Evolutionary conservation across 2,329 filamentous ascomycete genomes (phyloP), one percentile per base, ranked within the genome.

Genomic region (Furcasterigmium sp.): DNA sequence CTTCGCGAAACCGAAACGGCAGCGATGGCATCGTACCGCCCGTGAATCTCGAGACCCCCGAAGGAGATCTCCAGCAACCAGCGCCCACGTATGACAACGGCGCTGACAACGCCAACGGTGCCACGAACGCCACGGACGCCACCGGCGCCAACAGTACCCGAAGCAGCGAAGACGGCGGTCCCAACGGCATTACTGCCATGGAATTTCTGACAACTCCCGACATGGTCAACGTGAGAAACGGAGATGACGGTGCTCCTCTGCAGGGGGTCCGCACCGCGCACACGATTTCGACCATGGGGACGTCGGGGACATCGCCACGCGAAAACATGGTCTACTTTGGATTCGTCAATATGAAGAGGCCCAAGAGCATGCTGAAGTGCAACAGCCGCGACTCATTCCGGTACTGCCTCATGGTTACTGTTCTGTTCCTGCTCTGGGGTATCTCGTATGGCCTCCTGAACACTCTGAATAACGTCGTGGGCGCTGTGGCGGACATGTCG

Each of bases 371-470:
- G 70, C 76, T 88, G 8, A 70, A 79, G 18, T 78, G 80, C 44
- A 80, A 76, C 2, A 72, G 72, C 2, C 59, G 64, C 10, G 84
- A 90, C 49, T 86, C 84, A 0, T 67, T 86, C 51, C 85, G 82
- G 50, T 87, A 88, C 50, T 83, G 86, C 55, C 73, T 77, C 14
- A 71, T 88, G 49, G 88, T 94, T 18, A 87, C 86, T 1, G 76
- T 91, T 7, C 69, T 95, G 0, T 95, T 95, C 64, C 82, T 95
- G 50, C 69, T 95, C 3, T 95, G 89, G 90, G 91, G 91, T 0
- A 85, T 95, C 45, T 90, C 89, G 0, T 95, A 95, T 53, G 91
- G 91, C 1, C 74, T 95, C 2, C 70, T 95, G 6, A 89, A 93
- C 55, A 85, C 84, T 0, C 75, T 96, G 21, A 95, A 95, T 58